Base-by-base conservation (phyloP, 2,329 filamentous ascomycete species). In the Ascochyta rabiei region DNA sequence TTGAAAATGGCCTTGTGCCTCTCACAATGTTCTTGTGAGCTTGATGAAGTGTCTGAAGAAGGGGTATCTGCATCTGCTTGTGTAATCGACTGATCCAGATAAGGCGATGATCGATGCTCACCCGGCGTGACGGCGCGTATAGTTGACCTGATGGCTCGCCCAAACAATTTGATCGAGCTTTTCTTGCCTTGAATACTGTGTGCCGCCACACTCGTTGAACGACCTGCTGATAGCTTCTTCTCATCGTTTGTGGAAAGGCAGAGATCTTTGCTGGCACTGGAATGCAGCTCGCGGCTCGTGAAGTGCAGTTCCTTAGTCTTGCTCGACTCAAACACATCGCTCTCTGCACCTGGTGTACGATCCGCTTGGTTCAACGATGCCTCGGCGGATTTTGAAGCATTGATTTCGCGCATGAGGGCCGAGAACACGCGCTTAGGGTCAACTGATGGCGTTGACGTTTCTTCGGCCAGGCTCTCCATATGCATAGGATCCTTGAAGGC, bases 61-160 rank as follows among this genome's bases (percentile, higher is more conserved):
- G 45, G 35, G 4, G 15, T 43, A 18, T 53, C 28, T 12, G 53
- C 39, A 8, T 64, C 39, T 0, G 49, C 31, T 5, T 46, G 44
- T 4, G 58, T 54, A 34, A 46, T 59, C 7, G 30, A 38, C 3
- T 47, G 53, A 18, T 66, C 62, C 6, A 49, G 43, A 28, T 18
- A 24, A 5, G 58, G 53, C 1, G 54, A 60, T 5, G 46, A 44
- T 15, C 43, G 58, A 5, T 57, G 58, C 30, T 68, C 66, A 1
- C 53, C 54, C n/a, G 71, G 70, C 2, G 71, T 75, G 9, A 77
- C 73, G 8, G 69, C 63, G 8, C 75, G 68, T 42, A 77, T 76
- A 0, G 75, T 77, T 3, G 68, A 66, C 38, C 59, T 69, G n/a
- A 73, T 63, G 10, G 61, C 66, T 28, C 63, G 64, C 16, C 65